Evolutionary conservation across 768 basidiomycete genomes (phyloP), one percentile per base, ranked within the genome.

Genomic region (Pholiota microspora): DNA sequence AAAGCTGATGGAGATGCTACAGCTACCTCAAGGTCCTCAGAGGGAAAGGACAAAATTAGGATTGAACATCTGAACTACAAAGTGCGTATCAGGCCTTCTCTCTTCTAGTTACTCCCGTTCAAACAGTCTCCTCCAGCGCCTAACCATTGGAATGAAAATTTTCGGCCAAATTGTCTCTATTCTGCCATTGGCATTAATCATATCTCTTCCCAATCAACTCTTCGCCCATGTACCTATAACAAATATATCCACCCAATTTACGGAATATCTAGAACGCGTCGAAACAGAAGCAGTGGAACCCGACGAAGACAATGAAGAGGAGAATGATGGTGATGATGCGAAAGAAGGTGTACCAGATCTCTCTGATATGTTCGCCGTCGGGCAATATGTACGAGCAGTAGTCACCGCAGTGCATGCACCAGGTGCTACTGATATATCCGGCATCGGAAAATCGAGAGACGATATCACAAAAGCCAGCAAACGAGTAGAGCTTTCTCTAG

Each of bases 161-260:
- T 75, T 98, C 31, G 88, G 86, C n/a, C 89, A 94, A 72, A 81
- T 99, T 49, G 79, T 92, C 61, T 81, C 88, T 24, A 81, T 98
- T 49, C 84, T 92, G 57, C 91, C 95, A 9, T 84, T 99, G 31
- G 89, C 92, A 42, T 80, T 99, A 55, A 81, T 98, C 54, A 77
- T 98, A 25, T 98, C 96, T 15, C 78, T 99, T n/a, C 96, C 97
- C 15, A 92, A 95, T 63, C 95, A 98, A 71, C 84, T 99, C 34
- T 82, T 91, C 60, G 97, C 83, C 7, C 94, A 99, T 71, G 79
- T 98, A 29, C 95, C 96, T 21, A 92, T 99, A 59, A 98, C 95
- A 35, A 87, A 94, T 69, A 81, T 98, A 54, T 91, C 94, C 12
- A 71, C 81, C 28, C 86, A 90, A 64, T 78, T 94, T 55, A 98